Percentiles rank a stretch among this genome's conserved stretches.
These are phyloP conservation scores for Monascus ruber DNA, from an alignment of 2,329 filamentous ascomycete genomes.

Conservation along the genomic window DNA sequence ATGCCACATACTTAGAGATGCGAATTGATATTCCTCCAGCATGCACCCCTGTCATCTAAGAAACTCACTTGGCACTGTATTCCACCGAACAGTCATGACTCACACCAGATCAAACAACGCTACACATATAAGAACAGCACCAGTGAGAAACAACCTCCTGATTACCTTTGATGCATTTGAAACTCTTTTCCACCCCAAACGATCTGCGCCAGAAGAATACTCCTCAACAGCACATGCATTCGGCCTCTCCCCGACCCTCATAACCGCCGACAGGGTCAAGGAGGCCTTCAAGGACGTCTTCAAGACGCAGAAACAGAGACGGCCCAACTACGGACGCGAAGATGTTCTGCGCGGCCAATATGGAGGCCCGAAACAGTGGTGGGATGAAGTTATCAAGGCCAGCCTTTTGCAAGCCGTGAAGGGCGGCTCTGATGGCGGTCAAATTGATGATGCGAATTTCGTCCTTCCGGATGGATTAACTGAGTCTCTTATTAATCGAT, in stretches of 20 bases:
- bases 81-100: not conserved
- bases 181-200: conserved; percentile 33
- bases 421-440: conserved; percentile 1
- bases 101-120: not conserved
- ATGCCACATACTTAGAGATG: no score
- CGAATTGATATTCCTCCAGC: no score
- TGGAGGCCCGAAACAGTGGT: conserved; percentile 33
- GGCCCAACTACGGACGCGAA: conserved; percentile 35
- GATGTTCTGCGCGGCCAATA: conserved; percentile 24
- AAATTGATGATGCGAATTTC: conserved; percentile 2
- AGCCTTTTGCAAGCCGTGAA: conserved; percentile 22
- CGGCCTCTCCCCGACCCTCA: conserved; percentile 17
- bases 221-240: conserved; percentile 25
- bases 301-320: conserved; percentile 18
- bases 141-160: conserved; percentile 15
- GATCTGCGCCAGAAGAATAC: conserved; percentile 30
- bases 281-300: conserved; percentile 26
- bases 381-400: conserved; percentile 30
- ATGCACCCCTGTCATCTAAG: no score
- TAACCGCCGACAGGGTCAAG: conserved; percentile 18
- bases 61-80: no score
- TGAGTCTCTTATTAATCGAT: conserved; percentile 24
- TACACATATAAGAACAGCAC: not conserved
- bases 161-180: conserved; percentile 36
- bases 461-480: conserved; percentile 24